Conservation (phyloP, 192 early-diverging fungal genomes). For the Martensiomyces pterosporus region DNA sequence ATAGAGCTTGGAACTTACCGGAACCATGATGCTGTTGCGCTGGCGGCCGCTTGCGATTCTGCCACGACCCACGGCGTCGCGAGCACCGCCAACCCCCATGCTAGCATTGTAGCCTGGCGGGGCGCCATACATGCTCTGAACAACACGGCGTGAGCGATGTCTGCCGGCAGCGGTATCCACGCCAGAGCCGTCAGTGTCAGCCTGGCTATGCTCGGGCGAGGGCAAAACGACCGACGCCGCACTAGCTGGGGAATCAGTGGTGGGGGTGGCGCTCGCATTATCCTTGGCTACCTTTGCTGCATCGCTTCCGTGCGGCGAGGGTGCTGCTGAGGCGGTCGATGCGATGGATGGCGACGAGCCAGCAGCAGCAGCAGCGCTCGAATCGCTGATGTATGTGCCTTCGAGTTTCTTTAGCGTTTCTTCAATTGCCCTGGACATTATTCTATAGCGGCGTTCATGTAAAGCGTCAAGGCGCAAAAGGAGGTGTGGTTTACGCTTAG, state of each 20-base stretch:
- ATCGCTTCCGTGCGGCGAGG: slow-evolving; percentile 18
- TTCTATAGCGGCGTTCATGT: too few species aligned
- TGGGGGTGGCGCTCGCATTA: neutral
- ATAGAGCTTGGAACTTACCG: slow-evolving; percentile 45
- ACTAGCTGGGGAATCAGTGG: neutral
- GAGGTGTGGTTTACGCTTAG: neutral
- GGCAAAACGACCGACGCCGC: neutral
- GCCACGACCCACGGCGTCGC: slow-evolving; percentile 35
- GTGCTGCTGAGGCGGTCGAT: slow-evolving; percentile 30
- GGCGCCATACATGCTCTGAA: slow-evolving; percentile 53
- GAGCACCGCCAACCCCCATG: slow-evolving; percentile 47
- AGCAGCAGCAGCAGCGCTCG: slow-evolving; percentile 9
- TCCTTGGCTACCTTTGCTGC: slow-evolving; percentile 11
- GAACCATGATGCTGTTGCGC: slow-evolving; percentile 54
- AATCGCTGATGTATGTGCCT: slow-evolving; percentile 35
- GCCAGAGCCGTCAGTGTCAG: too few species aligned
- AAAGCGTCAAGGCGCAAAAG: neutral
- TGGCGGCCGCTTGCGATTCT: slow-evolving; percentile 46
- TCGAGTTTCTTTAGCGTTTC: slow-evolving; percentile 47
- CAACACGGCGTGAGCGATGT: slow-evolving; percentile 31
- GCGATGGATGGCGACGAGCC: slow-evolving; percentile 18
- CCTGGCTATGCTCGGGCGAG: neutral
- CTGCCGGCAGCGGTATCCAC: slow-evolving; percentile 12
- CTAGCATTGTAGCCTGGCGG: slow-evolving; percentile 49
- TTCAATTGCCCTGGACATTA: slow-evolving; percentile 52